A percentile compares a stretch with the other conserved stretches of the same genome.
Conservation (phyloP, 345 rosid species). For the Aegle marmelos region DNA sequence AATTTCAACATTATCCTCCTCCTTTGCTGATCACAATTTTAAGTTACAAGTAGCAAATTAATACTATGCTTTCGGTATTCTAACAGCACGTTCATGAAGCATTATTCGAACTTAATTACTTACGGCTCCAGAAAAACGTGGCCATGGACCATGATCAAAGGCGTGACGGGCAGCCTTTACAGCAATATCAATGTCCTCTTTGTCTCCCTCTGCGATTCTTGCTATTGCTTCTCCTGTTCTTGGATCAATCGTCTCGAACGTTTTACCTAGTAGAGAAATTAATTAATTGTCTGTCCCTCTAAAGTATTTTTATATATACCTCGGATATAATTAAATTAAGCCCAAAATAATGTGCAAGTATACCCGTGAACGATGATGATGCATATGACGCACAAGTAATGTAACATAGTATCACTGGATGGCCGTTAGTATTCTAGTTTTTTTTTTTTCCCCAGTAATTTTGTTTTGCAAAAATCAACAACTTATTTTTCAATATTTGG, state of each 20-base stretch:
- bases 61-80: too few relatives aligned
- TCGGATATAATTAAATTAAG: too few relatives aligned
- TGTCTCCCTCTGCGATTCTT: slow-evolving; percentile 48
- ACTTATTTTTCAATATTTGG: too few relatives aligned
- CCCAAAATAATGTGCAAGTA: too few relatives aligned
- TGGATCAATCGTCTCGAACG: slow-evolving; percentile 59
- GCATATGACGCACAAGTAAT: too few relatives aligned
- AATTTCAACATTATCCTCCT: slow-evolving; percentile 57
- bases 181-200: slow-evolving; percentile 54
- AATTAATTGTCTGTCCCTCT: background rate
- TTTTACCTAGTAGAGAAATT: slow-evolving; percentile 30
- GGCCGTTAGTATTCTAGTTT: too few relatives aligned
- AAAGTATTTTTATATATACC: too few relatives aligned
- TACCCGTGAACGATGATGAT: too few relatives aligned
- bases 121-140: slow-evolving; percentile 64
- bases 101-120: background rate
- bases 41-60: too few relatives aligned
- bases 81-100: background rate
- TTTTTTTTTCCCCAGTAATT: too few relatives aligned
- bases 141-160: slow-evolving; percentile 68
- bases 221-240: slow-evolving; percentile 46
- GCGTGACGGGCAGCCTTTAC: slow-evolving; percentile 65
- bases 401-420: too few relatives aligned
- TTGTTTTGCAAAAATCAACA: too few relatives aligned
- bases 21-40: slow-evolving; percentile 44